Evolutionary conservation across 306 rosid species (phyloP).

Genomic region (Heteromeles arbutifolia): DNA sequence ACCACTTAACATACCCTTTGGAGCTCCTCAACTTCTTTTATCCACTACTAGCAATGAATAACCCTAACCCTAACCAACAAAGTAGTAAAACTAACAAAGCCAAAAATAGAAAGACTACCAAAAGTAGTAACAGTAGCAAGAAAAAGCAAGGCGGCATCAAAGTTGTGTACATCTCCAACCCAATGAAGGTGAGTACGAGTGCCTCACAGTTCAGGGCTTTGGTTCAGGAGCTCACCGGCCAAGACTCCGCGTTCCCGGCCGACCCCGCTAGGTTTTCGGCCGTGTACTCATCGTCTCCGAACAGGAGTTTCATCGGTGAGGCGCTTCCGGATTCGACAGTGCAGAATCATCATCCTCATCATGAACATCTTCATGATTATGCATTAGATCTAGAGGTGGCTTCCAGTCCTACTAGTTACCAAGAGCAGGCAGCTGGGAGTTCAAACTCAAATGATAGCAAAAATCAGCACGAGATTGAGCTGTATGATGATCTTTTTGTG

Average conservation of each 20-base stretch:
- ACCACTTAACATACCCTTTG: background rate
- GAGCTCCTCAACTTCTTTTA: background rate
- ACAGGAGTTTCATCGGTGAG: background rate
- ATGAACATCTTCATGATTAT: background rate
- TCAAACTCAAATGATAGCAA: background rate
- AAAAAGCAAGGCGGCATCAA: conserved; percentile 26
- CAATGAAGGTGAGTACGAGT: conserved; percentile 58
- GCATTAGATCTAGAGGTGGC: background rate
- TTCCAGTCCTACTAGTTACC: background rate
- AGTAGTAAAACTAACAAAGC: conserved; percentile 17
- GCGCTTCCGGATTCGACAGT: background rate
- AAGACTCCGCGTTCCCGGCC: conserved; percentile 44
- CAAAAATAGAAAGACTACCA: conserved; percentile 19
- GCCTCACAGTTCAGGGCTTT: conserved; percentile 52
- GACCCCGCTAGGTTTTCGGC: conserved; percentile 33
- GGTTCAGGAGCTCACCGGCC: conserved; percentile 78
- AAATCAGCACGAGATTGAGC: conserved; percentile 9
- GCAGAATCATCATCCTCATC: background rate
- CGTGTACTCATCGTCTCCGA: background rate
- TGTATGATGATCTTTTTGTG: conserved; percentile 44
- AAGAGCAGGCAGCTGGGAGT: conserved; percentile 16
- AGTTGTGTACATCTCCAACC: conserved; percentile 73
- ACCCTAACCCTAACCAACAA: conserved; percentile 4
- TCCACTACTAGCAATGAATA: conserved; percentile 16
- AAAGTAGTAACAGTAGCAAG: conserved; percentile 4